Percentiles rank a stretch among this genome's conserved stretches.
Evolutionary conservation across 495 filamentous ascomycete species (phyloP).

Genomic region (Choiromyces venosus): DNA sequence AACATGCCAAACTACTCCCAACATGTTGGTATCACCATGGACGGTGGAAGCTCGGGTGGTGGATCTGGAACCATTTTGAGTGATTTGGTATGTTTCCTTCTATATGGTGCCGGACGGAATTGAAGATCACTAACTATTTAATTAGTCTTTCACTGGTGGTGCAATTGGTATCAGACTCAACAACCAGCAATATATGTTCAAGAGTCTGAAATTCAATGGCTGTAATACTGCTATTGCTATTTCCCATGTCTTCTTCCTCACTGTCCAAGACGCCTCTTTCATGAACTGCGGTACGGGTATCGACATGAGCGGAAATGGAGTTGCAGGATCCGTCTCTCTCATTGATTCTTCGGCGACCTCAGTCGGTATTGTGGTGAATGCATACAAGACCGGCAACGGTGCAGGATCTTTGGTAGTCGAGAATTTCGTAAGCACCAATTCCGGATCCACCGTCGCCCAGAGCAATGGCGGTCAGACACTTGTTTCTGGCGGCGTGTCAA

Average conservation of each 20-base stretch:
- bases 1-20: conserved; percentile 56
- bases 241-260: conserved; percentile 55
- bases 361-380: conserved; percentile 53
- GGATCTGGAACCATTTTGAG: conserved; percentile 38
- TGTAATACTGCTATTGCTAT: conserved; percentile 58
- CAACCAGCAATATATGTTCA: conserved; percentile 78
- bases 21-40: conserved; percentile 69
- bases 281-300: conserved; percentile 60
- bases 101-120: conserved; percentile 25
- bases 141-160: conserved; percentile 65
- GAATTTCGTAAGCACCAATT: conserved; percentile 52
- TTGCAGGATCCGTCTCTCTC: conserved; percentile 53
- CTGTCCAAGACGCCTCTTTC: conserved; percentile 54
- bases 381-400: conserved; percentile 60
- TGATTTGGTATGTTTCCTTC: conserved; percentile 46
- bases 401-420: conserved; percentile 59
- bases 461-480: conserved; percentile 49
- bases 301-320: conserved; percentile 53
- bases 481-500: conserved; percentile 48
- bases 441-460: conserved; percentile 52
- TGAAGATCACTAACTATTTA: conserved; percentile 6
- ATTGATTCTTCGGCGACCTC: conserved; percentile 49
- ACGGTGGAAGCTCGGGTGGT: conserved; percentile 60
- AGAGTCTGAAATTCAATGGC: conserved; percentile 62
- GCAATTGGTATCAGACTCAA: conserved; percentile 58